These are phyloP conservation scores for Dactylonectria macrodidyma DNA, from an alignment of 2,329 filamentous ascomycete species.

Conservation along the genomic window DNA sequence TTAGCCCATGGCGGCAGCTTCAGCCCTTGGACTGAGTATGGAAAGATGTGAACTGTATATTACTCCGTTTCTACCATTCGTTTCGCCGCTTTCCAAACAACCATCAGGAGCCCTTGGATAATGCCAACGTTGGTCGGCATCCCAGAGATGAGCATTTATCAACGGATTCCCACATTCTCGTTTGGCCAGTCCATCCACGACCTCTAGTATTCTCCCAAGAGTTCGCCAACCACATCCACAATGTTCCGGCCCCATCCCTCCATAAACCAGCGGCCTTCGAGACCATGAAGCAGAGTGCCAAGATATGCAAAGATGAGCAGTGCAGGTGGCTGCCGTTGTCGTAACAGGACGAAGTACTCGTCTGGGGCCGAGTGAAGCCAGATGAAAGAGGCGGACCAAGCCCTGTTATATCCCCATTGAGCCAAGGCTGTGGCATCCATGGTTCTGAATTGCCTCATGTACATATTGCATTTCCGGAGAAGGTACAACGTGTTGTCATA, in stretches of 20 bases:
- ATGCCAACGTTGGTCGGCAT: no score
- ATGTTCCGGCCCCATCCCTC: constrained; percentile 39
- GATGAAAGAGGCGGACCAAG: constrained; percentile 33
- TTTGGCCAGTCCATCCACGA: constrained; percentile 21
- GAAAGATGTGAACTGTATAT: no score
- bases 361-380: constrained; percentile 37
- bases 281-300: constrained; percentile 30
- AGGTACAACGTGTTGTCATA: constrained; percentile 33
- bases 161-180: not conserved
- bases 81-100: no score
- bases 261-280: constrained; percentile 35
- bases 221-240: constrained; percentile 34
- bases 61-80: no score
- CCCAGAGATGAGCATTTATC: no score
- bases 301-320: constrained; percentile 38
- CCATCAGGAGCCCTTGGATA: no score
- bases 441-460: constrained; percentile 31
- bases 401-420: constrained; percentile 34
- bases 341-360: constrained; percentile 36
- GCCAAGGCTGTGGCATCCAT: constrained; percentile 14
- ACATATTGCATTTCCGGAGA: constrained; percentile 33
- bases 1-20: no score
- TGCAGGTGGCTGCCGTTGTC: constrained; percentile 40
- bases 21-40: no score
- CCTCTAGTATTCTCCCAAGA: constrained; percentile 39